Evolutionary conservation across 257 asterid species (phyloP), one percentile per base, ranked within the genome.

Genomic region (Solanum megistacrolobum): DNA sequence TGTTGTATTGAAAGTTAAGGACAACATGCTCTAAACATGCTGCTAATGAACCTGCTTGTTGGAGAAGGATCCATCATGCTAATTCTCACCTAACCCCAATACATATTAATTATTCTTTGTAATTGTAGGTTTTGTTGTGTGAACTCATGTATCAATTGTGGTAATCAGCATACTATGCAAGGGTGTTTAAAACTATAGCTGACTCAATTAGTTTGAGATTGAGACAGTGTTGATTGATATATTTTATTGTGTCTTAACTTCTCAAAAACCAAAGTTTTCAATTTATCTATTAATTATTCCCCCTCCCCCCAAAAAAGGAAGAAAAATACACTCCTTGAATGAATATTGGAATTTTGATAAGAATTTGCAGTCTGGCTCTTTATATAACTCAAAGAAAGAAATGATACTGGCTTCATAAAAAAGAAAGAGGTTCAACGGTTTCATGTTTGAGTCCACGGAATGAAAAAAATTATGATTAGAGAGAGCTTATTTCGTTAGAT

Each of bases 11-110:
- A 75, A 36, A 38, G 83, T 75, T 75, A 75, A 75, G 83, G 83
- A 32, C 21, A 41, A 41, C 82, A n/a, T 52, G 36, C 31, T 55
- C 9, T 41, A 25, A 68, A 52, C 3, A 74, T 60, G 83, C 25
- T 31, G 74, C 60, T 43, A 75, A 43, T n/a, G 83, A 60, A 83
- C 83, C 48, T 79, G 78, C 66, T 66, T 38, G 11, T 43, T 74
- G 92, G 89, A 86, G 86, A 55, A 90, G 83, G 32, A 82, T 86
- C 83, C 84, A 73, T 86, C 84, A 73, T 78, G 35, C 62, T 71
- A 25, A 41, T 46, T 71, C 48, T 55, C 66, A 39, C 79, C 84
- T 86, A 86, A 86, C 88, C 79, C 39, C 20, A 73, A 6, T 34
- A 34, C 84, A 32, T 48, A 72, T 48, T 21, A 14, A 72, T 46